Evolutionary conservation across 192 early-diverging fungal species (phyloP).

Genomic region (Obelidium mucronatum): DNA sequence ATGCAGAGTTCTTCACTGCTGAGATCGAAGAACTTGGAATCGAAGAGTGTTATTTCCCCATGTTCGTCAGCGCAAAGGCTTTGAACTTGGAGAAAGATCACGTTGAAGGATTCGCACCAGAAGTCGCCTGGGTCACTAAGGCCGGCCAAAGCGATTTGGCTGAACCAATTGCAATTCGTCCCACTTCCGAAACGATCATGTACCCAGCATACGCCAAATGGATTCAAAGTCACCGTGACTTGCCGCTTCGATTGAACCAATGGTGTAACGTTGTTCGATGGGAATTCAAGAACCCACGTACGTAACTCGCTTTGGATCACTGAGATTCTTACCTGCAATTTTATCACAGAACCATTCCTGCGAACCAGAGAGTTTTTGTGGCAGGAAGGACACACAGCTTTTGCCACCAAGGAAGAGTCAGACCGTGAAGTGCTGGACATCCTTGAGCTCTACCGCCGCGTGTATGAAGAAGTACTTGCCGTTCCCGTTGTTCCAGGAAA

Average conservation of each 20-base stretch:
- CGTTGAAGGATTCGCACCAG: slow-evolving; percentile 98
- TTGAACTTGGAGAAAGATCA: slow-evolving; percentile 98
- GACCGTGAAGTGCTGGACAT: slow-evolving; percentile 88
- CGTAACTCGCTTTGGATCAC: neutral
- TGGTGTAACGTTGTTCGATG: slow-evolving; percentile 99
- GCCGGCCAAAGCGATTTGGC: slow-evolving; percentile 93
- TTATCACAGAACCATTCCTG: slow-evolving; percentile 81
- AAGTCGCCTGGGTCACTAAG: slow-evolving; percentile 99
- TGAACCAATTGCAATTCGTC: slow-evolving; percentile 97
- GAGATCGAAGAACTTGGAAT: slow-evolving; percentile 92
- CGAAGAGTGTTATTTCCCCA: slow-evolving; percentile 98
- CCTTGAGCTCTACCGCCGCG: slow-evolving; percentile 92
- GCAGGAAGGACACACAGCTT: slow-evolving; percentile 99
- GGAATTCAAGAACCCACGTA: slow-evolving; percentile 98
- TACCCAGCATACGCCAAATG: slow-evolving; percentile 99
- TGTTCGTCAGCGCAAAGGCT: slow-evolving; percentile 91
- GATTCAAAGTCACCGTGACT: slow-evolving; percentile 96
- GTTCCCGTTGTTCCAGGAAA: slow-evolving; percentile 95
- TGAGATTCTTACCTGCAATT: neutral
- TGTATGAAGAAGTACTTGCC: slow-evolving; percentile 97
- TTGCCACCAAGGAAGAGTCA: slow-evolving; percentile 88
- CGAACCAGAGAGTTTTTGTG: slow-evolving; percentile 99
- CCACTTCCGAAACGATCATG: slow-evolving; percentile 99
- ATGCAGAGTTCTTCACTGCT: slow-evolving; percentile 84
- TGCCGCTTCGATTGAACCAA: slow-evolving; percentile 97